phyloP scores from a whole-genome alignment of 345 rosid genomes.

The Citrus medica region DNA sequence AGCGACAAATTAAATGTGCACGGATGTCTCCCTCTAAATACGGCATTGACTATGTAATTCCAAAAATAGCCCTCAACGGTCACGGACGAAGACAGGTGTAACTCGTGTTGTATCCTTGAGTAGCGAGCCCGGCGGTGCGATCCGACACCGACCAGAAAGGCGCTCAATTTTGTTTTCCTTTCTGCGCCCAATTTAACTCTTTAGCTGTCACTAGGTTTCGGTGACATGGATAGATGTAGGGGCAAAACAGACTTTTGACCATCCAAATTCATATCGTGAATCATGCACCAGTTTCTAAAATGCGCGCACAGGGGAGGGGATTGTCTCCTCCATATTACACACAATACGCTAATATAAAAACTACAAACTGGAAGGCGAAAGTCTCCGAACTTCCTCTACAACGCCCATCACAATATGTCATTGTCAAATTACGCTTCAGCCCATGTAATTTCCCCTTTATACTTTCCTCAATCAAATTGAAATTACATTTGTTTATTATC shows the following conservation, averaged over 20 bases:
- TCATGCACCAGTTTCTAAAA: slow-evolving; percentile 12
- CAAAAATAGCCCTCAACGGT: background rate
- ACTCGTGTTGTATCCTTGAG: slow-evolving; percentile 6
- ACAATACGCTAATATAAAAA: background rate
- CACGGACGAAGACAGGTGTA: background rate
- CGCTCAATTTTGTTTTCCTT: background rate
- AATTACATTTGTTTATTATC: too few relatives aligned
- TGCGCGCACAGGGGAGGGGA: background rate
- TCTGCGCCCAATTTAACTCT: background rate
- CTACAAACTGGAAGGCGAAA: background rate
- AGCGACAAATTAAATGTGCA: background rate
- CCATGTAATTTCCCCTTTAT: background rate
- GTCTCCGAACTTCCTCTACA: background rate
- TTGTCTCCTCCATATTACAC: background rate
- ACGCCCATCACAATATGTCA: background rate
- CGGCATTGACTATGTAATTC: background rate
- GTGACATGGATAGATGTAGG: background rate
- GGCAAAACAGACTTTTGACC: background rate
- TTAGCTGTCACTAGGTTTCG: background rate
- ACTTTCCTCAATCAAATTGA: too few relatives aligned
- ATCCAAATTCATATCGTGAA: background rate
- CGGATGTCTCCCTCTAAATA: background rate
- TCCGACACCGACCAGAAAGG: slow-evolving; percentile 17
- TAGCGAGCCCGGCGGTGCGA: slow-evolving; percentile 10
- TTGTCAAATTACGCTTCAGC: background rate